Conservation (phyloP, 306 rosid species). For the Geum urbanum region DNA sequence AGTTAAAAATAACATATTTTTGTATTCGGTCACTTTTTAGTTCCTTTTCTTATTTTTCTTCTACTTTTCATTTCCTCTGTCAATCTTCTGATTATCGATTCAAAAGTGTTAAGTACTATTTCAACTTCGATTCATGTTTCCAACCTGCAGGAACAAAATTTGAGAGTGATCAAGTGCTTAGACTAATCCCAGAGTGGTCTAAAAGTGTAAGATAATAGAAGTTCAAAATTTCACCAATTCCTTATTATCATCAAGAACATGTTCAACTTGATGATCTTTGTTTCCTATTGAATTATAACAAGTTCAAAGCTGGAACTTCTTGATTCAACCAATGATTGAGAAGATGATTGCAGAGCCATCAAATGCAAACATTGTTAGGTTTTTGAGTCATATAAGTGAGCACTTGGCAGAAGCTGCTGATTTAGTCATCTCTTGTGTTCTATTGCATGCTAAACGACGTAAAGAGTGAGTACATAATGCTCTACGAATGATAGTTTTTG, state of each 20-base stretch:
- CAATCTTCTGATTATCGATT: constrained; percentile 12
- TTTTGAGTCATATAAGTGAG: constrained; percentile 69
- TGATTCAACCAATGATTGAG: constrained; percentile 71
- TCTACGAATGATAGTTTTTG: no score
- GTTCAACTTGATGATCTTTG: constrained; percentile 17
- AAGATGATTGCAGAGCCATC: constrained; percentile 93
- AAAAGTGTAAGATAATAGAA: constrained; percentile 61
- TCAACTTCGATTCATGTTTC: constrained; percentile 18
- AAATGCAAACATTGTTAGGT: constrained; percentile 64
- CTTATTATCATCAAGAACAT: not conserved
- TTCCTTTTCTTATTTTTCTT: not conserved
- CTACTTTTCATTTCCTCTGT: constrained; percentile 6
- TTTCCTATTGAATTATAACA: constrained; percentile 23
- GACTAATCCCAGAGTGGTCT: constrained; percentile 81
- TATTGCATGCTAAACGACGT: constrained; percentile 55
- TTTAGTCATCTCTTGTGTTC: constrained; percentile 54
- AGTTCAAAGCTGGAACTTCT: constrained; percentile 72
- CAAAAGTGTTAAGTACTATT: constrained; percentile 6
- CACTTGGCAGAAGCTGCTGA: constrained; percentile 64
- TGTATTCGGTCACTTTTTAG: not conserved
- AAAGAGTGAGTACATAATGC: constrained; percentile 50
- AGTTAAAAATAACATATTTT: not conserved
- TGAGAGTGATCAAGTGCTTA: constrained; percentile 65
- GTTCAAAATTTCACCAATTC: not conserved
- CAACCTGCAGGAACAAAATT: constrained; percentile 55